Evolutionary conservation across 129 eudicot genomes (phyloP), one percentile per base, ranked within the genome.

Genomic region (Helianthus tuberosus): DNA sequence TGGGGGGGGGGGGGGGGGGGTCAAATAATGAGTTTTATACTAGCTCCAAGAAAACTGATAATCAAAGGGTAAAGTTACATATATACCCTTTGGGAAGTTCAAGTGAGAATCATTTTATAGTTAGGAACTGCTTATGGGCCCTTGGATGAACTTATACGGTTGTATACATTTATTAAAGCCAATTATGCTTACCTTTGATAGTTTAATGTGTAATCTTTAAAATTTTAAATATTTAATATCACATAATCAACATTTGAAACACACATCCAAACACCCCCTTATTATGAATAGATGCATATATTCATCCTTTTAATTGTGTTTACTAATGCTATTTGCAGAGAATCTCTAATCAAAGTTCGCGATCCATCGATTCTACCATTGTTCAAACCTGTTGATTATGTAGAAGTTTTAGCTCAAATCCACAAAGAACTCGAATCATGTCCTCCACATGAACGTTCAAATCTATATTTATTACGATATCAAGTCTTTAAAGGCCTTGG

Each of bases 401-500:
- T 94, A 71, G 89, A 90, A 79, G 89, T 94, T 62, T 85, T 94
- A 83, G 97, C 98, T 55, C 87, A 88, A 76, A 86, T 94, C 80
- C 98, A 90, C 77, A 96, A 90, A 81, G 98, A 90, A 74, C 96
- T 94, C 1, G 98, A 94, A 74, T 90, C 91, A 12, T 94, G 97
- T 61, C 75, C 91, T 23, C 85, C 88, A 7, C 64, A 82, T 49
- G 86, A 83, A 62, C 84, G 87, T 75, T 58, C 98, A 8, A 86
- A 71, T 71, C 95, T 94, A 52, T 90, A 94, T 80, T 84, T 94
- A 68, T 67, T 94, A 57, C 97, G 90, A 64, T 94, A 82, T 84
- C 97, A 94, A 59, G 98, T 94, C 81, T 94, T 94, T 74, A 94
- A 87, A 85, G 98, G 98, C 66, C 97, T 94, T 16, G 96, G 97